Percentiles rank a stretch among this genome's conserved stretches.
Evolutionary conservation across 768 basidiomycete genomes (phyloP).

Genomic region (Pisolithus marmoratus): DNA sequence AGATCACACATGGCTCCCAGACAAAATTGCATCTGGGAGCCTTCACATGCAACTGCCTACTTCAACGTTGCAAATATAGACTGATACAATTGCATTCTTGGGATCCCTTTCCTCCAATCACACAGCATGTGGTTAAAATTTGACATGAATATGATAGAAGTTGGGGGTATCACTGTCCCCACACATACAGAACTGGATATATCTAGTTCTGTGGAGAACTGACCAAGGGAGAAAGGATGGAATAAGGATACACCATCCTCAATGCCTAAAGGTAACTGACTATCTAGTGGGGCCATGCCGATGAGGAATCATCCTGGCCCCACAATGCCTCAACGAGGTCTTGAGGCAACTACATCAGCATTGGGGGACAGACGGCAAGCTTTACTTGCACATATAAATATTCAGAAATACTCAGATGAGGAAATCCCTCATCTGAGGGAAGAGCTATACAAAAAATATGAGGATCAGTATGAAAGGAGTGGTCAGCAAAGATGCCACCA

Average conservation of each 20-base stretch:
- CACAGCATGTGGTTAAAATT: too few relatives aligned
- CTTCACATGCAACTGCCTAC: constrained; percentile 8
- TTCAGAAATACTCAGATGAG: background rate
- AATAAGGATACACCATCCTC: background rate
- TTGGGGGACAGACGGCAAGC: too few relatives aligned
- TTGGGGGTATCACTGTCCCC: background rate
- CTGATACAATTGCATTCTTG: constrained; percentile 29
- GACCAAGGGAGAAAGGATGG: background rate
- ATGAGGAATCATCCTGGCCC: too few relatives aligned
- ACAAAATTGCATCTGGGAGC: constrained; percentile 4
- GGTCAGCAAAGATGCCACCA: background rate
- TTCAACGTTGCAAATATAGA: constrained; percentile 33
- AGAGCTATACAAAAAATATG: background rate
- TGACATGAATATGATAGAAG: too few relatives aligned
- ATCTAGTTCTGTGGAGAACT: background rate
- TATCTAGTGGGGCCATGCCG: too few relatives aligned
- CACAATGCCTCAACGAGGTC: too few relatives aligned
- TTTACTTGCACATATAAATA: background rate
- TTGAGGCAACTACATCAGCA: too few relatives aligned
- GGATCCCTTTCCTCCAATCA: too few relatives aligned
- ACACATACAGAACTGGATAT: too few relatives aligned
- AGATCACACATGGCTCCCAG: too few relatives aligned
- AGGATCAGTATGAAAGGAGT: background rate
- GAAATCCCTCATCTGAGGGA: background rate
- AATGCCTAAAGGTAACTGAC: too few relatives aligned